phyloP scores from a whole-genome alignment of 2,329 filamentous ascomycete genomes.

The Fragosphaeria purpurea region DNA sequence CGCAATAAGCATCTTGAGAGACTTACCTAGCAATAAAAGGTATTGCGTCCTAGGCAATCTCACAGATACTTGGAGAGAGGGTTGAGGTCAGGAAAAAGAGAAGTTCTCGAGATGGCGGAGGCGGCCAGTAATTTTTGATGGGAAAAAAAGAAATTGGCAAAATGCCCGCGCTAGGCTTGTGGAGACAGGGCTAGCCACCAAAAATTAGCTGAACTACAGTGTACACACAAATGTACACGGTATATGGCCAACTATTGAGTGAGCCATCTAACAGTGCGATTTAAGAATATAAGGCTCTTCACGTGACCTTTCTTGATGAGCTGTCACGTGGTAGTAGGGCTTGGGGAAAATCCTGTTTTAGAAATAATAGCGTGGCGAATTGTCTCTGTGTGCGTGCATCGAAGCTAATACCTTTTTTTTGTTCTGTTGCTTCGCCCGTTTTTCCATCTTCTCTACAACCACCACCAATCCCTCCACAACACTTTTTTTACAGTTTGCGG shows the following conservation, averaged over 20 bases:
- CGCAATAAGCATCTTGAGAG: constrained; percentile 10
- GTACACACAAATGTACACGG: too few species aligned
- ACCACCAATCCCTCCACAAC: constrained; percentile 3
- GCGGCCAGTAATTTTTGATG: background rate
- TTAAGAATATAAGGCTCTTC: too few species aligned
- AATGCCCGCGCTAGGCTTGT: background rate
- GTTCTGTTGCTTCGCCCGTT: background rate
- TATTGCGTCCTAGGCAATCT: constrained; percentile 20
- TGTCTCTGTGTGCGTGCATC: background rate
- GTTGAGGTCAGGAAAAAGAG: constrained; percentile 5
- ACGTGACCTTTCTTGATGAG: too few species aligned
- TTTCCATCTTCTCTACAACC: background rate
- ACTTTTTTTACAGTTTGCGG: background rate
- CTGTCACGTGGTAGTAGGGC: constrained; percentile 13
- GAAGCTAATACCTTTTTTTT: background rate
- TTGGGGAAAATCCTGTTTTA: background rate
- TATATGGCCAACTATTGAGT: too few species aligned
- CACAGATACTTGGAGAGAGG: constrained; percentile 12
- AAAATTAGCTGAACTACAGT: too few species aligned
- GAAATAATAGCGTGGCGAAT: background rate
- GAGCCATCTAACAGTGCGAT: too few species aligned
- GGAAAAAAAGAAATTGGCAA: background rate
- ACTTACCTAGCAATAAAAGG: constrained; percentile 17
- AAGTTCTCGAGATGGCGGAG: background rate
- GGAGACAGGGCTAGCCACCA: background rate